Percentiles rank a stretch among this genome's conserved stretches.
These are phyloP conservation scores for Fusarium transvaalense DNA, from an alignment of 2,329 filamentous ascomycete species.

Conservation along the genomic window DNA sequence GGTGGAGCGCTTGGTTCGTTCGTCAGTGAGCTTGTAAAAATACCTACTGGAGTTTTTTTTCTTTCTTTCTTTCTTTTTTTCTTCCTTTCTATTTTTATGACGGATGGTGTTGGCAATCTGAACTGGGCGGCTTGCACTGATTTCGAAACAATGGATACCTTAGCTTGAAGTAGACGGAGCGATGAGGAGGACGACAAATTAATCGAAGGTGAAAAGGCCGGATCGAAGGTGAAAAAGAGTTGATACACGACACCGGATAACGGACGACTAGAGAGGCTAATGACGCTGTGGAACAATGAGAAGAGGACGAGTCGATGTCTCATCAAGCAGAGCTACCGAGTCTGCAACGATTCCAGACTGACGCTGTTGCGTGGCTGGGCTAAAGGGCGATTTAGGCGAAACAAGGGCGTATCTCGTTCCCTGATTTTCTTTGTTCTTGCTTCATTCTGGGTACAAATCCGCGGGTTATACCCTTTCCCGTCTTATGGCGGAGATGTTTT, in stretches of 20 bases:
- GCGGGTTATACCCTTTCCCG: conserved; percentile 17
- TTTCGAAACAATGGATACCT: conserved; percentile 39
- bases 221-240: conserved; percentile 16
- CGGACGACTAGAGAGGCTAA: conserved; percentile 37
- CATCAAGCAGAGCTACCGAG: conserved; percentile 17
- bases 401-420: conserved; percentile 30
- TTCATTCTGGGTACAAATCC: conserved; percentile 18
- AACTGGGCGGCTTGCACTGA: conserved; percentile 43
- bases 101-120: conserved; percentile 46
- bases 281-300: conserved; percentile 22
- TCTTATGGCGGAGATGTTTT: conserved; percentile 30
- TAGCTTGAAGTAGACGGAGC: conserved; percentile 39
- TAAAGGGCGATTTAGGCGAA: conserved; percentile 27
- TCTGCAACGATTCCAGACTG: conserved; percentile 32
- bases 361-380: conserved; percentile 30
- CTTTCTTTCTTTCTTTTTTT: neutral
- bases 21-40: conserved; percentile 48
- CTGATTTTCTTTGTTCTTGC: conserved; percentile 18
- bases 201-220: conserved; percentile 24
- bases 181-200: conserved; percentile 13
- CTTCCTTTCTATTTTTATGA: conserved; percentile 35
- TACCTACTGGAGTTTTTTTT: conserved; percentile 40
- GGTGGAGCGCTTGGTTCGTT: conserved; percentile 40
- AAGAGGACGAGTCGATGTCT: conserved; percentile 23
- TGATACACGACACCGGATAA: conserved; percentile 35